Evolutionary conservation across 768 basidiomycete genomes (phyloP).

Genomic region (Paxillus involutus): DNA sequence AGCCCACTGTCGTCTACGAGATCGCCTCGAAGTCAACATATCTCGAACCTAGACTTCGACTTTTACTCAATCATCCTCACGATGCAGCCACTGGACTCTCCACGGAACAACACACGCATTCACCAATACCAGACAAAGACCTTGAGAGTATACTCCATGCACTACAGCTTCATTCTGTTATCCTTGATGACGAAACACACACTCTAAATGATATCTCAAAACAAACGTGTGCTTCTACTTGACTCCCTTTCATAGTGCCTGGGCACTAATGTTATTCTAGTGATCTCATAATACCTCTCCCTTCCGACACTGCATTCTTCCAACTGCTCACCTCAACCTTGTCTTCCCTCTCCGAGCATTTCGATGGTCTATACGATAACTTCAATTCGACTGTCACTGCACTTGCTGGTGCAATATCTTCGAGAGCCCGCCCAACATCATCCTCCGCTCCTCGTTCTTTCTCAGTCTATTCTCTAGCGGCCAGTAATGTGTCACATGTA

Average conservation of each 20-base stretch:
- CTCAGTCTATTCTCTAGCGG: conserved; percentile 30
- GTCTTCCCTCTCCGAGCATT: conserved; percentile 52
- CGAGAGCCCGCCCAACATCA: conserved; percentile 33
- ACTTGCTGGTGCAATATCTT: conserved; percentile 42
- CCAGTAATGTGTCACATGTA: conserved; percentile 29
- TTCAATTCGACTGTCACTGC: conserved; percentile 50
- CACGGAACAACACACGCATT: conserved; percentile 8
- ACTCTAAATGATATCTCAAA: neutral
- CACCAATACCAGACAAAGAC: conserved; percentile 11
- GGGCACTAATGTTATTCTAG: conserved; percentile 5
- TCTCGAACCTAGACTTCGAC: conserved; percentile 57
- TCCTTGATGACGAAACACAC: neutral
- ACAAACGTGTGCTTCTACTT: conserved; percentile 8
- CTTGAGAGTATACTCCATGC: conserved; percentile 6
- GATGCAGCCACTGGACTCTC: neutral
- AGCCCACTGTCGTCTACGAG: conserved; percentile 52
- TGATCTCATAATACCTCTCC: conserved; percentile 76
- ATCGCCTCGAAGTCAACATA: conserved; percentile 45
- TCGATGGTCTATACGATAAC: conserved; percentile 47
- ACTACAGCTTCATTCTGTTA: conserved; percentile 2
- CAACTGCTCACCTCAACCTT: conserved; percentile 63
- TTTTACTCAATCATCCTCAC: conserved; percentile 38
- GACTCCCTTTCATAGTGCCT: neutral
- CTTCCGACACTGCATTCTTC: conserved; percentile 82
- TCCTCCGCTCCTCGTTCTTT: conserved; percentile 30